phyloP scores from a whole-genome alignment of 2,329 filamentous ascomycete genomes.

The Arthrinium phaeospermum region DNA sequence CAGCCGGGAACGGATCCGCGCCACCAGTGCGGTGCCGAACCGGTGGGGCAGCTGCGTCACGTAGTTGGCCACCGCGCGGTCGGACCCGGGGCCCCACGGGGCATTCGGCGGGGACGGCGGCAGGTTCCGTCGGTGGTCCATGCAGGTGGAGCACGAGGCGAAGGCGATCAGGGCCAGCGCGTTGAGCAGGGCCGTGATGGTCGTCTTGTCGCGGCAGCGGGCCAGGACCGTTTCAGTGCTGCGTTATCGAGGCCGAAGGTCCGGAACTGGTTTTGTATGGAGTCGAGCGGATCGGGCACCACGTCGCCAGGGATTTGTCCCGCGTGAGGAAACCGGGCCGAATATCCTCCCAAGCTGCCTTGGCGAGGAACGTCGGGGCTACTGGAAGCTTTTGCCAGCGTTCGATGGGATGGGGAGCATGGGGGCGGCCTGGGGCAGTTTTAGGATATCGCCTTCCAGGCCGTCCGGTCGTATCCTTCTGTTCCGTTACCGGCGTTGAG shows the following conservation, averaged over 20 bases:
- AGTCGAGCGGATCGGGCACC: slow-evolving; percentile 30
- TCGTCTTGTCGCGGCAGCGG: slow-evolving; percentile 29
- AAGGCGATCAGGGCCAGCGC: slow-evolving; percentile 25
- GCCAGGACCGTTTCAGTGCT: slow-evolving; percentile 22
- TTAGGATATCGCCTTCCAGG: background rate
- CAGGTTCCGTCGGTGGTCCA: slow-evolving; percentile 31
- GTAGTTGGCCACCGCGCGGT: slow-evolving; percentile 30
- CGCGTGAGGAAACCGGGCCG: slow-evolving; percentile 20
- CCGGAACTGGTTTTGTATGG: slow-evolving; percentile 32
- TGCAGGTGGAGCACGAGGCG: slow-evolving; percentile 22
- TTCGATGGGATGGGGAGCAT: slow-evolving; percentile 9
- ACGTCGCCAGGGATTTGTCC: slow-evolving; percentile 18
- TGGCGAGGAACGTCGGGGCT: background rate
- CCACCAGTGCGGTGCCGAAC: background rate
- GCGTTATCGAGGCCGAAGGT: slow-evolving; percentile 27
- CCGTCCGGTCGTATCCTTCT: background rate
- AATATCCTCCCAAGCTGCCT: slow-evolving; percentile 28
- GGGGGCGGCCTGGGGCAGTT: background rate
- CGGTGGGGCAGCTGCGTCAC: slow-evolving; percentile 29
- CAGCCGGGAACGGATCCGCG: background rate
- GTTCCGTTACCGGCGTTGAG: background rate
- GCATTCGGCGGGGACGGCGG: slow-evolving; percentile 15
- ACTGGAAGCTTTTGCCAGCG: background rate
- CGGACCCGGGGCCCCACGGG: slow-evolving; percentile 24
- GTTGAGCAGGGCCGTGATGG: slow-evolving; percentile 30